These are phyloP conservation scores for Auricularia auricula-judae DNA, from an alignment of 768 basidiomycete species.

Conservation along the genomic window DNA sequence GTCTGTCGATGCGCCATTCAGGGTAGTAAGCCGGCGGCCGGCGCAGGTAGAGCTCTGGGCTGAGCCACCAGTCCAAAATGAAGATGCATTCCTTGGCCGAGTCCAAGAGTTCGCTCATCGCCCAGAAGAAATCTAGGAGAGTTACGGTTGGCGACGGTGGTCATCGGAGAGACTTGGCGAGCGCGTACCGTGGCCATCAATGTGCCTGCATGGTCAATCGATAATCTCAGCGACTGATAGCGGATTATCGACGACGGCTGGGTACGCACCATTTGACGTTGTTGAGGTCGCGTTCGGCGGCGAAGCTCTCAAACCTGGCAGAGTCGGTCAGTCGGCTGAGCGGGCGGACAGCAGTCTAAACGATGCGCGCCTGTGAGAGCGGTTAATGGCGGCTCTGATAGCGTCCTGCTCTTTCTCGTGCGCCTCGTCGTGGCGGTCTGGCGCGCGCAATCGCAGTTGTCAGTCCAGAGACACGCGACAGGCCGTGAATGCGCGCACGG, in stretches of 20 bases:
- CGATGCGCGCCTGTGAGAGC: constrained; percentile 37
- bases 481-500: background rate
- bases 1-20: constrained; percentile 80
- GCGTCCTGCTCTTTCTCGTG: constrained; percentile 62
- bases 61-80: constrained; percentile 92
- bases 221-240: background rate
- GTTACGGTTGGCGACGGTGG: background rate
- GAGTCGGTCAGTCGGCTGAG: background rate
- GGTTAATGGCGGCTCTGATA: constrained; percentile 63
- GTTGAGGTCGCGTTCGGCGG: constrained; percentile 55
- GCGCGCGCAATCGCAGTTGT: background rate
- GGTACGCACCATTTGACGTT: constrained; percentile 64
- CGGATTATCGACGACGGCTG: background rate
- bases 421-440: constrained; percentile 58
- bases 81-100: constrained; percentile 75
- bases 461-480: background rate
- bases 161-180: background rate
- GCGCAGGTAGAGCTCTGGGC: constrained; percentile 88
- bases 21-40: constrained; percentile 79
- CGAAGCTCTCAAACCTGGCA: constrained; percentile 68
- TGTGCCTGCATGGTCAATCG: constrained; percentile 39
- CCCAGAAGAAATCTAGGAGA: constrained; percentile 73
- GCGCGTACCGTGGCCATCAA: constrained; percentile 71
- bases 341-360: background rate
- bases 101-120: constrained; percentile 82